These are phyloP conservation scores for Sugiyamaella boreocaroliniensis DNA, from an alignment of 805 yeast genomes.

Conservation along the genomic window DNA sequence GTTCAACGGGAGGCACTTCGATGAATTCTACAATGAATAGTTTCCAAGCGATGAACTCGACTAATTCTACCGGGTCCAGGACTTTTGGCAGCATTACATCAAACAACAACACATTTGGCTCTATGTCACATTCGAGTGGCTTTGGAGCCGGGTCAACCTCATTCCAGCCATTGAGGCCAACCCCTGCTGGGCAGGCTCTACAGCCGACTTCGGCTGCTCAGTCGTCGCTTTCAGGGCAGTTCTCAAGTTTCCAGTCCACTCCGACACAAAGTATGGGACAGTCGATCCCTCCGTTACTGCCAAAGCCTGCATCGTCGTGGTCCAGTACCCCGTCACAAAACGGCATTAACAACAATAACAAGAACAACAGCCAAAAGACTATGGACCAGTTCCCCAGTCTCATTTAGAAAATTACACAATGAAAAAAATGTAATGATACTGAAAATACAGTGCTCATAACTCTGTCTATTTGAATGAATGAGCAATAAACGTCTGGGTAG, in stretches of 20 bases:
- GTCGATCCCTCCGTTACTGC: conserved; percentile 4
- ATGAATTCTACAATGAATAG: not conserved
- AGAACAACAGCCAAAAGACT: conserved; percentile 4
- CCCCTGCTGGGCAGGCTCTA: not conserved
- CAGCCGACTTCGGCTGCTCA: not conserved
- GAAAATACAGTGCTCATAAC: not conserved
- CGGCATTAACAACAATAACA: conserved; percentile 5
- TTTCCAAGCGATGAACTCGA: not conserved
- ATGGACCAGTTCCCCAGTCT: conserved; percentile 21
- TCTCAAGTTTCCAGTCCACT: not conserved
- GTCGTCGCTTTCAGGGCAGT: not conserved
- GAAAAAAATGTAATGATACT: not conserved
- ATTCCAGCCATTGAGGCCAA: not conserved
- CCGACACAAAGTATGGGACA: not conserved
- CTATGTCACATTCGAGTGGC: not conserved
- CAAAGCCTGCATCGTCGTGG: conserved; percentile 8
- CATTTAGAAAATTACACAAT: conserved; percentile 6
- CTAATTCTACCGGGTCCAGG: not conserved
- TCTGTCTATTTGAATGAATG: conserved; percentile 47
- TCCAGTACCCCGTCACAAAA: not conserved
- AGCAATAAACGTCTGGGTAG: conserved; percentile 90
- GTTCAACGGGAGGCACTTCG: not conserved
- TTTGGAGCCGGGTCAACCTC: not conserved
- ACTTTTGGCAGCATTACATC: not conserved
- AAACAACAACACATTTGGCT: not conserved